Conservation (phyloP, 768 basidiomycete genomes). For the Lentinula raphanica region DNA sequence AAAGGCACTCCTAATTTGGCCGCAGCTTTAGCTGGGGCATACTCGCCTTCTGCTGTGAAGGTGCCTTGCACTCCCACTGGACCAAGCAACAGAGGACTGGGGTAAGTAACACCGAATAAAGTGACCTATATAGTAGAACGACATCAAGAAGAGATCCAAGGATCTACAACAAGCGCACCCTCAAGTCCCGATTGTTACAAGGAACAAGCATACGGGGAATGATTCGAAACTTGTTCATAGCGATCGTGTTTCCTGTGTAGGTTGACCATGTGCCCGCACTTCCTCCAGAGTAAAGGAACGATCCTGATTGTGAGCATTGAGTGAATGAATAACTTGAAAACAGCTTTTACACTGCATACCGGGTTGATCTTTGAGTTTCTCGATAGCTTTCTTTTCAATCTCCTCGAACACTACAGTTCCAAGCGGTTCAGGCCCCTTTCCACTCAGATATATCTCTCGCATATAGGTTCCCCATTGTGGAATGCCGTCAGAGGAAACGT, state of each 20-base stretch:
- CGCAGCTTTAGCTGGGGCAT: conserved; percentile 65
- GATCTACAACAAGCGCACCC: conserved; percentile 34
- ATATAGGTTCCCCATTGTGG: conserved; percentile 37
- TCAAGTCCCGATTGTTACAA: conserved; percentile 50
- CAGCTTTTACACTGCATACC: conserved; percentile 29
- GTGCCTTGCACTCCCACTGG: conserved; percentile 80
- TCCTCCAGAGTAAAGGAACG: conserved; percentile 73
- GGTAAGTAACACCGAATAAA: conserved; percentile 61
- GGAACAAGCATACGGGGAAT: conserved; percentile 77
- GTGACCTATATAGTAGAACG: conserved; percentile 48
- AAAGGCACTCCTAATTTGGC: conserved; percentile 57
- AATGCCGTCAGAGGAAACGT: neutral
- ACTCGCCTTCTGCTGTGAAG: conserved; percentile 65
- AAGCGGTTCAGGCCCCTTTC: conserved; percentile 38
- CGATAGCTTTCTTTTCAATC: conserved; percentile 62
- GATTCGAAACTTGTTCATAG: conserved; percentile 65
- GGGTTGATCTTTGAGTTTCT: conserved; percentile 52
- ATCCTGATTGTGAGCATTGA: conserved; percentile 27
- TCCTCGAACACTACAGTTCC: conserved; percentile 59
- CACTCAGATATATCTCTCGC: conserved; percentile 31
- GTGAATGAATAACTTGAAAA: neutral
- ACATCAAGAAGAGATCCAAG: neutral
- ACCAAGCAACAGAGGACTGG: conserved; percentile 59
- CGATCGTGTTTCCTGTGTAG: conserved; percentile 57
- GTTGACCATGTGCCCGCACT: conserved; percentile 72